A percentile compares a stretch with the other conserved stretches of the same genome.
These are phyloP conservation scores for Tricholoma saponaceum DNA, from an alignment of 768 basidiomycete species.

Conservation along the genomic window DNA sequence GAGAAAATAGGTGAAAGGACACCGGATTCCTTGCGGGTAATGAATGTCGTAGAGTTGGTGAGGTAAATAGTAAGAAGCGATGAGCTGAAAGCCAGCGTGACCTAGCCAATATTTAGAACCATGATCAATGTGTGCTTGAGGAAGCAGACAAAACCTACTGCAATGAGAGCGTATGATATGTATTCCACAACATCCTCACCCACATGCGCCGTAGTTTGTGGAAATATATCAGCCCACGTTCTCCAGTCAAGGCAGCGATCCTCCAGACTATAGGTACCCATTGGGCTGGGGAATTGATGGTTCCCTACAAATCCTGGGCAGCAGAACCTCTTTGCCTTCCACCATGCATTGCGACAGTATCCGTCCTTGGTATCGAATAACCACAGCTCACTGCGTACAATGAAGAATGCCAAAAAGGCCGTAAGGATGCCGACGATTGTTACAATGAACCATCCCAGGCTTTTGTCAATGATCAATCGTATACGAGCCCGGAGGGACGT, in stretches of 20 bases:
- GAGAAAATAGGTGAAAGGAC: conserved; percentile 50
- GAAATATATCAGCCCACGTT: conserved; percentile 65
- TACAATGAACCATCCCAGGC: conserved; percentile 86
- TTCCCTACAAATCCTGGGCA: conserved; percentile 45
- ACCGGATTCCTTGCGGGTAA: conserved; percentile 87
- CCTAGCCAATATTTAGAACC: conserved; percentile 33
- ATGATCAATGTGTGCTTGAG: not conserved
- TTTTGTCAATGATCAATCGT: conserved; percentile 65
- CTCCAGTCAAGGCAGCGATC: conserved; percentile 66
- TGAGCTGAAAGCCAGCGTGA: conserved; percentile 68
- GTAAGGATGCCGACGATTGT: conserved; percentile 85
- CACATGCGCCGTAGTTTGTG: conserved; percentile 22
- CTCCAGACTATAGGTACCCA: conserved; percentile 12
- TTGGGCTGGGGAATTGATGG: conserved; percentile 5
- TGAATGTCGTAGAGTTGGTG: conserved; percentile 85
- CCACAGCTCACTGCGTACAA: conserved; percentile 83
- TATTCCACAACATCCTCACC: conserved; percentile 58
- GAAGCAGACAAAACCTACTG: conserved; percentile 53
- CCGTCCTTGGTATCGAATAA: conserved; percentile 94
- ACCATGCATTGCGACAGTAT: conserved; percentile 69
- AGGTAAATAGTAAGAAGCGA: conserved; percentile 81
- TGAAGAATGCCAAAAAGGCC: conserved; percentile 81
- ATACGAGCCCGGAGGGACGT: conserved; percentile 67
- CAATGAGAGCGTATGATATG: conserved; percentile 64
- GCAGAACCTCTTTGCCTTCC: conserved; percentile 78